A percentile compares a stretch with the other conserved stretches of the same genome.
These are phyloP conservation scores for Amanita pallidorosea DNA, from an alignment of 768 basidiomycete species.

Conservation along the genomic window DNA sequence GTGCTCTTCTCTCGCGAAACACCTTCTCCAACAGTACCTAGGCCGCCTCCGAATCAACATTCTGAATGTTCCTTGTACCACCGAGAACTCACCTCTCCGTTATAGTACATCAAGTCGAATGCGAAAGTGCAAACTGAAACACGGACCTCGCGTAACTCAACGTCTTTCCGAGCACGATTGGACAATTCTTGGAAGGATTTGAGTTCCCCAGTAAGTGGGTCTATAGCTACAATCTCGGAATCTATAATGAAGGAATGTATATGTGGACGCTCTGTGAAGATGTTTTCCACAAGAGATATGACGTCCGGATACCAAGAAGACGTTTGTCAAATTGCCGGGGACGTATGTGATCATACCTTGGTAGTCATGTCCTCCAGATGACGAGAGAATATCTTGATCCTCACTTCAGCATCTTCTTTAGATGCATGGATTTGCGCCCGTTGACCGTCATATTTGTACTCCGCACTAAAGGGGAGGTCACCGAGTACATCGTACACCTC, in stretches of 20 bases:
- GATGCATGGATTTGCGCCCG: conserved; percentile 70
- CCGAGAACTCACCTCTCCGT: conserved; percentile 51
- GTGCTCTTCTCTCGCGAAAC: conserved; percentile 58
- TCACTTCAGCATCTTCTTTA: conserved; percentile 15
- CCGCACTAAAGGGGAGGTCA: conserved; percentile 63
- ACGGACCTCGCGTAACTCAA: conserved; percentile 61
- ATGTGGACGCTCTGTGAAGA: conserved; percentile 33
- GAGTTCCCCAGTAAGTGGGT: conserved; percentile 47
- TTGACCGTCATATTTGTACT: conserved; percentile 90
- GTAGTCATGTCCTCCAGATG: conserved; percentile 90
- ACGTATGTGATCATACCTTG: conserved; percentile 37
- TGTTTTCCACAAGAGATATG: conserved; percentile 38
- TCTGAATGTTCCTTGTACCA: not conserved
- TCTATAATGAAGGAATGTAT: conserved; percentile 67
- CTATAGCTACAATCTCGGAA: conserved; percentile 81
- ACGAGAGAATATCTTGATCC: conserved; percentile 70
- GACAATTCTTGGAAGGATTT: conserved; percentile 83
- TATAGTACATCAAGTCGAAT: conserved; percentile 84
- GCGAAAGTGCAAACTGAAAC: conserved; percentile 76
- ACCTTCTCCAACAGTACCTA: conserved; percentile 60
- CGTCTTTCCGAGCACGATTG: conserved; percentile 77
- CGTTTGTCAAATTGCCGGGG: conserved; percentile 1
- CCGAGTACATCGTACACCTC: conserved; percentile 72
- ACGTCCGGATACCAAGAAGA: conserved; percentile 71
- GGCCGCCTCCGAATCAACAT: not conserved